These are phyloP conservation scores for Kingdonia uniflora DNA, from an alignment of 164 flowering plant genomes.

Conservation along the genomic window DNA sequence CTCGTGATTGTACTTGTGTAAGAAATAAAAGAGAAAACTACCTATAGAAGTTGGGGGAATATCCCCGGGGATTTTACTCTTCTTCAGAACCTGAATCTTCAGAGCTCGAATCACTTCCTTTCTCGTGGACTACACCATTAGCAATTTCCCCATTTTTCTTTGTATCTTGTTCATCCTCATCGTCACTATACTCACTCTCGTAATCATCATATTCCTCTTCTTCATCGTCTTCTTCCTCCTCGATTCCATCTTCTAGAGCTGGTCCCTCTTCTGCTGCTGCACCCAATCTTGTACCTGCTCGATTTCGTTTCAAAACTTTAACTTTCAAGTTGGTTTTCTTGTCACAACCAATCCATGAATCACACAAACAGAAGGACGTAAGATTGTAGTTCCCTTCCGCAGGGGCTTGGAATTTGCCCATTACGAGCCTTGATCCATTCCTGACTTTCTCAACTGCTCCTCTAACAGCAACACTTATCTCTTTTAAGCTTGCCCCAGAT, in stretches of 20 bases:
- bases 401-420: constrained; percentile 82
- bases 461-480: constrained; percentile 41
- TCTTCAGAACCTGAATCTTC: no score
- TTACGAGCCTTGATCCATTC: constrained; percentile 61
- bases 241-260: constrained; percentile 42
- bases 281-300: constrained; percentile 58
- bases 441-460: constrained; percentile 70
- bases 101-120: no score
- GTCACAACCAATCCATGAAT: constrained; percentile 93
- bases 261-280: constrained; percentile 36
- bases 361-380: constrained; percentile 64
- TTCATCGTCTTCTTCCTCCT: constrained; percentile 61
- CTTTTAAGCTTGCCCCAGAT: constrained; percentile 50
- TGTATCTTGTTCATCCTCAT: constrained; percentile 36
- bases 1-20: no score
- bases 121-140: constrained; percentile 24
- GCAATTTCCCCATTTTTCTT: constrained; percentile 28
- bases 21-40: no score
- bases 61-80: no score
- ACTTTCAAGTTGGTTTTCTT: constrained; percentile 50
- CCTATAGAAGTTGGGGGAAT: no score
- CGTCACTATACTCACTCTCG: constrained; percentile 95
- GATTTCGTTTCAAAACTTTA: constrained; percentile 60
- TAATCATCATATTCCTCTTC: constrained; percentile 83
- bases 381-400: constrained; percentile 76